These are phyloP conservation scores for Euryodendron excelsum DNA, from an alignment of 148 eudicot genomes.

Conservation along the genomic window DNA sequence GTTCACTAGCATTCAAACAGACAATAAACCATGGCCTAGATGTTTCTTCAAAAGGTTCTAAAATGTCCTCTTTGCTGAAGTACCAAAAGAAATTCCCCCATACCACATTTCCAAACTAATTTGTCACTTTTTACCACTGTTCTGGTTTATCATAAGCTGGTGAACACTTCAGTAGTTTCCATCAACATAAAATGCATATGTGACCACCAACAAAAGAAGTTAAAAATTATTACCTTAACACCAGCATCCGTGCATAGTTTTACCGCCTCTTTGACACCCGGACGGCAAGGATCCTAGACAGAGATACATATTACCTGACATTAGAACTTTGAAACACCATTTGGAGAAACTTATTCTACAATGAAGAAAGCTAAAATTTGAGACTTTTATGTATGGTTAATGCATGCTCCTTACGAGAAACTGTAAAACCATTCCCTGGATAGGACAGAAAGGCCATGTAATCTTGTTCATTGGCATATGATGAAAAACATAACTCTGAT, in stretches of 20 bases:
- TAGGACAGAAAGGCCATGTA: not conserved
- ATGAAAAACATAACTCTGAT: not conserved
- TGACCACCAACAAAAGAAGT: not conserved
- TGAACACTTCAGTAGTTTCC: not conserved
- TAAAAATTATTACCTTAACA: constrained; percentile 54
- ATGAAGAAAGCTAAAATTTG: not conserved
- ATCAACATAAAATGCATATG: not conserved
- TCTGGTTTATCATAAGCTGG: not conserved
- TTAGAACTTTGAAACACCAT: not conserved
- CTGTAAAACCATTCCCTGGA: not conserved
- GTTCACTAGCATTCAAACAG: not conserved
- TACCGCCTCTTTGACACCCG: constrained; percentile 87
- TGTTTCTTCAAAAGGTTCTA: not conserved
- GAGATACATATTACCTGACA: constrained; percentile 12
- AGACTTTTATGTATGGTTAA: not conserved
- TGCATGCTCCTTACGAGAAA: not conserved
- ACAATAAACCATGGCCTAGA: not conserved
- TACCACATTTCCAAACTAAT: not conserved
- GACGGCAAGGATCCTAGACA: constrained; percentile 89
- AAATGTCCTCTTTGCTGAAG: not conserved
- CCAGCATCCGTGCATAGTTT: constrained; percentile 71
- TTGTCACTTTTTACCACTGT: not conserved
- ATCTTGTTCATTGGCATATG: too few relatives aligned
- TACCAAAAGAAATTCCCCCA: not conserved
- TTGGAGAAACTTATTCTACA: not conserved